Percentiles rank a stretch among this genome's conserved stretches.
These are phyloP conservation scores for Porphyra umbilicalis DNA, from an alignment of 31 red algal genomes.

Conservation along the genomic window DNA sequence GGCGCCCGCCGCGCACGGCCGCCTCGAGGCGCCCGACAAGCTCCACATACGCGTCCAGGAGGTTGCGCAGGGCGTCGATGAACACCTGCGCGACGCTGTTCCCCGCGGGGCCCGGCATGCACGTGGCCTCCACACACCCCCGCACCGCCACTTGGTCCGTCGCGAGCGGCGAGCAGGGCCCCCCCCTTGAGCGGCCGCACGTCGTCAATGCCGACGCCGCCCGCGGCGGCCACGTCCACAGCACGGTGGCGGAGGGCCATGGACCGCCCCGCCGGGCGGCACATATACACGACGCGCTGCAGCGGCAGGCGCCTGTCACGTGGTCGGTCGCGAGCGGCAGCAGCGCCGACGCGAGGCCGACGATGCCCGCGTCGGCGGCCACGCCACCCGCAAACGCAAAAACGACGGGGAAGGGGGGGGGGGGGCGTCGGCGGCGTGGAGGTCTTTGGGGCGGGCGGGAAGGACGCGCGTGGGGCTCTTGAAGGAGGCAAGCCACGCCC, in stretches of 20 bases:
- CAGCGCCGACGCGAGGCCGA: conserved; percentile 16
- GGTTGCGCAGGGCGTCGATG: conserved; percentile 11
- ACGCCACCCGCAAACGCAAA: no score
- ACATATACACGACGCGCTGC: conserved; percentile 10
- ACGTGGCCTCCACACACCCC: conserved; percentile 19
- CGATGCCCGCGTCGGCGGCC: conserved; percentile 11
- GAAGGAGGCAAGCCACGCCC: no score
- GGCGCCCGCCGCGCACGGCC: not conserved
- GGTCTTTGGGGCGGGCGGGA: no score
- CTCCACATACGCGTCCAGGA: conserved; percentile 18
- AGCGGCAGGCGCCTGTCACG: conserved; percentile 32
- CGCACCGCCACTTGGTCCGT: conserved; percentile 15
- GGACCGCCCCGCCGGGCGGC: not conserved
- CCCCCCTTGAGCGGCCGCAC: conserved; percentile 6
- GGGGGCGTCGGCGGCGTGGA: no score
- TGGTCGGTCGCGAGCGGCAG: conserved; percentile 27
- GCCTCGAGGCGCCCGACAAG: conserved; percentile 23
- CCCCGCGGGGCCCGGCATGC: conserved; percentile 1
- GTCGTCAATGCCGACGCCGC: not conserved
- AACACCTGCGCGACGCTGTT: conserved; percentile 24
- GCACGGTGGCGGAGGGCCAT: not conserved
- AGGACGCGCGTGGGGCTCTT: no score
- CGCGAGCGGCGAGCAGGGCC: conserved; percentile 22
- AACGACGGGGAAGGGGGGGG: no score
- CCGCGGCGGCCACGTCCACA: not conserved